Evolutionary conservation across 164 flowering plant genomes (phyloP).

Genomic region (Santalum album): DNA sequence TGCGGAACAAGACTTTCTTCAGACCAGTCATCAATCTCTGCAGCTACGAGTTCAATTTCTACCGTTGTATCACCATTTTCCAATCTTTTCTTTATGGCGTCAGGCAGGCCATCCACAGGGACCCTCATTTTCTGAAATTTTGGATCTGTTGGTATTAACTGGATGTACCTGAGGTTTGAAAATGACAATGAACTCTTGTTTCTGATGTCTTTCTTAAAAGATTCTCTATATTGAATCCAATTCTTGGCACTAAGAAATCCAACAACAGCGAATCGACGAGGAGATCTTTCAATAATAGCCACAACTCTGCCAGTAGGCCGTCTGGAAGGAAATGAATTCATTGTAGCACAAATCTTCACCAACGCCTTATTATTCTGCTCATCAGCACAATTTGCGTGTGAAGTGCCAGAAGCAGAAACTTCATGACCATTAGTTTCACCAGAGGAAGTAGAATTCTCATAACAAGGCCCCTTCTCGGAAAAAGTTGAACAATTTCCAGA

Average conservation of each 20-base stretch:
- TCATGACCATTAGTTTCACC: slow-evolving; percentile 20
- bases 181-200: slow-evolving; percentile 19
- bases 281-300: slow-evolving; percentile 58
- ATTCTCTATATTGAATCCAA: slow-evolving; percentile 34
- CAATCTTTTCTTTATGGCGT: slow-evolving; percentile 50
- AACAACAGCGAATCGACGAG: slow-evolving; percentile 56
- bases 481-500: slow-evolving; percentile 5
- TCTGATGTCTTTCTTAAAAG: slow-evolving; percentile 21
- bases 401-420: slow-evolving; percentile 10
- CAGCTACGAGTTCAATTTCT: slow-evolving; percentile 74
- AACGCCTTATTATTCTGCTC: slow-evolving; percentile 16
- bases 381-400: slow-evolving; percentile 7
- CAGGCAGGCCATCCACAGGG: slow-evolving; percentile 43
- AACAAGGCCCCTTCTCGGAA: slow-evolving; percentile 7
- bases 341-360: slow-evolving; percentile 35
- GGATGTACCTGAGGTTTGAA: slow-evolving; percentile 33
- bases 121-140: slow-evolving; percentile 72
- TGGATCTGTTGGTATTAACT: slow-evolving; percentile 58
- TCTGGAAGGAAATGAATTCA: slow-evolving; percentile 49
- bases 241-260: slow-evolving; percentile 64
- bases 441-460: slow-evolving; percentile 7
- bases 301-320: slow-evolving; percentile 88
- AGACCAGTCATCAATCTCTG: slow-evolving; percentile 55
- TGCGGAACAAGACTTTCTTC: slow-evolving; percentile 55
- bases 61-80: slow-evolving; percentile 45